Percentiles rank a stretch among this genome's conserved stretches.
phyloP scores from a whole-genome alignment of 2,329 filamentous ascomycete species.

The Neophaeococcomyces aloes region DNA sequence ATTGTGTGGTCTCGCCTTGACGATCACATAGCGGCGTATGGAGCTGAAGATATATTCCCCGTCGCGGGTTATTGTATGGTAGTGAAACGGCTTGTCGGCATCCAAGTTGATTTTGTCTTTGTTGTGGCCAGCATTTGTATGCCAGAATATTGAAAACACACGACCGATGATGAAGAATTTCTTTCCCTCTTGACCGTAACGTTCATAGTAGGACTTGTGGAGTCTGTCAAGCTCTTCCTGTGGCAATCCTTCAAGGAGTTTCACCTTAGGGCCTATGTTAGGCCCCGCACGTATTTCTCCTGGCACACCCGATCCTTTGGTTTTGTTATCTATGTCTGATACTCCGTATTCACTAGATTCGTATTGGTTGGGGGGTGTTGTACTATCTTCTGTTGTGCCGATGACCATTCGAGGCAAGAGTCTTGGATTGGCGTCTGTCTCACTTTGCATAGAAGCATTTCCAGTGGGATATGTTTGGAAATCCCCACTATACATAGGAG shows the following conservation, averaged over 20 bases:
- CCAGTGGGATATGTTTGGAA: no score
- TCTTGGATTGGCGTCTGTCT: no score
- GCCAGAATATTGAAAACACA: conserved; percentile 27
- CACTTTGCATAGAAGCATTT: no score
- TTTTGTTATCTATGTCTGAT: no score
- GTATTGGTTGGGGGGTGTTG: no score
- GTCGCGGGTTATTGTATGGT: background rate
- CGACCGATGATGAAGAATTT: conserved; percentile 7
- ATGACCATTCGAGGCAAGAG: no score
- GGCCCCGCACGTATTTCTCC: no score
- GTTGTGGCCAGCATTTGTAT: conserved; percentile 14
- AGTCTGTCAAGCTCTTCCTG: background rate
- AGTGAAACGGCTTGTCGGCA: background rate
- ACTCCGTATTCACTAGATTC: no score
- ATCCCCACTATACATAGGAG: no score
- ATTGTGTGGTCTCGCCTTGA: background rate
- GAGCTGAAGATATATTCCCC: background rate
- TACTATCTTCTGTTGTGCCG: no score
- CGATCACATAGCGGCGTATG: background rate
- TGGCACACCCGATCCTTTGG: no score
- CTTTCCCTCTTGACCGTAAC: background rate
- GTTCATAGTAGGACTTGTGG: background rate
- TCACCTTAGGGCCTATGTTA: background rate
- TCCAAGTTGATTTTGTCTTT: background rate
- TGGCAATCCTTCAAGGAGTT: background rate